Percentiles rank a stretch among this genome's conserved stretches.
Evolutionary conservation across 2,329 filamentous ascomycete genomes (phyloP).

Genomic region (Aspergillus sp.): DNA sequence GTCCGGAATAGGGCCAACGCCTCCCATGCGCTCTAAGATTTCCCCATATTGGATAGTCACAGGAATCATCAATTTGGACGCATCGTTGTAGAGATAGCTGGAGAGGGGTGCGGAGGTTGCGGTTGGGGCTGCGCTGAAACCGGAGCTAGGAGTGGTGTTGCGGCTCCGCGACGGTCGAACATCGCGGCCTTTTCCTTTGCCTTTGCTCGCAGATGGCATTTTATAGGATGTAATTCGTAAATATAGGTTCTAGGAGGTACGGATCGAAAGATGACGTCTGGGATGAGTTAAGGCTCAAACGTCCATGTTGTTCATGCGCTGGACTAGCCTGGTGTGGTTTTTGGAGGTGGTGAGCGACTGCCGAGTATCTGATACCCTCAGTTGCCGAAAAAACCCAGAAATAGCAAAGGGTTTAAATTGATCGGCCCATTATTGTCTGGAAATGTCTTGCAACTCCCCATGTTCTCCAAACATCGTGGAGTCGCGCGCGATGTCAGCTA

Average conservation of each 20-base stretch:
- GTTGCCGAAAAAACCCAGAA: neutral
- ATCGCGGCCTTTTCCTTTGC: constrained; percentile 60
- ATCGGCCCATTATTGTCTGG: neutral
- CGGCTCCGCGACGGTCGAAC: constrained; percentile 61
- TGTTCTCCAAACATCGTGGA: neutral
- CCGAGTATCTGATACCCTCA: neutral
- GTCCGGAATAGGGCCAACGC: constrained; percentile 53
- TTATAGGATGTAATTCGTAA: constrained; percentile 5
- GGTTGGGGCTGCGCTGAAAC: constrained; percentile 51
- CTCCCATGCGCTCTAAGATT: constrained; percentile 60
- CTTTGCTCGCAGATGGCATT: constrained; percentile 53
- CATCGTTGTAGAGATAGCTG: constrained; percentile 60
- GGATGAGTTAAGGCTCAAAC: constrained; percentile 3
- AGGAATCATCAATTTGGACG: constrained; percentile 53
- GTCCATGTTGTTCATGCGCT: constrained; percentile 15
- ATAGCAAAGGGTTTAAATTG: neutral
- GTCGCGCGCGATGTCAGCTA: neutral
- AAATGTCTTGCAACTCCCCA: neutral
- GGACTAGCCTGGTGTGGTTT: neutral
- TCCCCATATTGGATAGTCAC: constrained; percentile 59
- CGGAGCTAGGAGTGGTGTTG: constrained; percentile 66
- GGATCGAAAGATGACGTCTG: constrained; percentile 3
- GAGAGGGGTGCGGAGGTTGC: constrained; percentile 40
- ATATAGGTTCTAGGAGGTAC: constrained; percentile 5
- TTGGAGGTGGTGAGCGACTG: neutral